Evolutionary conservation across 2,329 filamentous ascomycete species (phyloP), one percentile per base, ranked within the genome.

Genomic region (Pseudogymnoascus sp.): DNA sequence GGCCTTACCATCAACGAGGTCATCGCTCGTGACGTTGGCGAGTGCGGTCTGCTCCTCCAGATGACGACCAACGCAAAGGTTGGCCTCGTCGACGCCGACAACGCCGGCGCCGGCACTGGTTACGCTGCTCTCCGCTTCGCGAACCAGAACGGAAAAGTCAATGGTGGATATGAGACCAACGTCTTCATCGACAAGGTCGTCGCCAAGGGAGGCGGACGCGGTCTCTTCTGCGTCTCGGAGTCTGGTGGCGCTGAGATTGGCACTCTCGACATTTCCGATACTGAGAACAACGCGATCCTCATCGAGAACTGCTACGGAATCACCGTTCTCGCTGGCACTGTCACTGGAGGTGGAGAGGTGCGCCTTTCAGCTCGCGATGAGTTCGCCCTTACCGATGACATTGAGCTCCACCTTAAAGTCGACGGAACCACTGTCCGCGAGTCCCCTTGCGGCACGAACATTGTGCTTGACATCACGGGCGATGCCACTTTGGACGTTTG

Each of bases 251-350:
- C 76, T 1, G 77, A 76, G 7, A 85, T 85, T 63, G 71, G 70
- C 7, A 74, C 66, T 4, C 72, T 84, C 16, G 81, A 84, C 66
- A 74, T 85, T 1, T 76, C 80, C 0, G 72, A 74, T 66, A 85
- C 83, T 59, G 82, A 78, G 0, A 82, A 81, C 69, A 84, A 85
- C 63, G 79, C 82, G 0, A 76, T 85, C 19, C 74, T 85, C 1
- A 80, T 85, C 29, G 82, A 85, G 75, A 85, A 85, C 71, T 85
- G 82, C 73, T 84, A 85, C 70, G 81, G 81, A 61, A 66, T 85
- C 33, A 72, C 74, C 1, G 83, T 85, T 69, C 72, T 70, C 1
- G 77, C 78, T 16, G 82, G 82, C 0, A 80, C 75, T 2, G 78
- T 85, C 24, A 78, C 76, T 26, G 80, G 81, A 1, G 82, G 82